Percentiles rank a stretch among this genome's conserved stretches.
These are phyloP conservation scores for Fusarium sp. DNA, from an alignment of 2,329 filamentous ascomycete genomes.

Conservation along the genomic window DNA sequence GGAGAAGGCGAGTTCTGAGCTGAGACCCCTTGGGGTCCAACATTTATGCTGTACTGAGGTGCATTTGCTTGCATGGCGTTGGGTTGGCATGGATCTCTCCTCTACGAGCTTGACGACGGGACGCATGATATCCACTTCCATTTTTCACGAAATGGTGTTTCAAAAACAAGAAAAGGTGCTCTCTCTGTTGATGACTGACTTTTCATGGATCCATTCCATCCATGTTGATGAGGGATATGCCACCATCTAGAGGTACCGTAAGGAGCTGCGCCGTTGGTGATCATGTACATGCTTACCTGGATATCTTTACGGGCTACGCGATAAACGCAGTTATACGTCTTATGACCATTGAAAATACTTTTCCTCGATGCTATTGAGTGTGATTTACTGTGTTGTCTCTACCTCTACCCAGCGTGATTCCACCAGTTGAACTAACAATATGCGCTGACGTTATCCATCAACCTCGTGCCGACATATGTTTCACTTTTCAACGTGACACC, in stretches of 20 bases:
- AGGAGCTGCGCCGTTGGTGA: slow-evolving; percentile 9
- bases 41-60: slow-evolving; percentile 38
- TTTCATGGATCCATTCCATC: slow-evolving; percentile 25
- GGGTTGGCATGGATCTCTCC: slow-evolving; percentile 51
- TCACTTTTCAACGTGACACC: not conserved
- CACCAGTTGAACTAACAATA: not conserved
- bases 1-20: slow-evolving; percentile 71
- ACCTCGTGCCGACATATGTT: not conserved
- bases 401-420: not conserved
- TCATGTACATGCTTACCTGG: slow-evolving; percentile 17
- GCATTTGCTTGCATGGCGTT: slow-evolving; percentile 52
- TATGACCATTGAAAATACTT: not conserved
- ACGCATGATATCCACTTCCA: slow-evolving; percentile 57
- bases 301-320: slow-evolving; percentile 7
- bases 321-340: not conserved
- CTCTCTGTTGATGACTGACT: slow-evolving; percentile 40
- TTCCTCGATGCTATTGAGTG: not conserved
- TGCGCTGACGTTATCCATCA: not conserved
- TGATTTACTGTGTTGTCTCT: not conserved
- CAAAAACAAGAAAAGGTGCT: slow-evolving; percentile 26
- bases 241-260: slow-evolving; percentile 28
- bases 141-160: slow-evolving; percentile 37
- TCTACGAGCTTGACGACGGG: slow-evolving; percentile 55
- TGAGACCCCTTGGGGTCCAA: slow-evolving; percentile 47
- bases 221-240: slow-evolving; percentile 15